Evolutionary conservation across 2,329 filamentous ascomycete species (phyloP).

Genomic region (Fusarium redolens): DNA sequence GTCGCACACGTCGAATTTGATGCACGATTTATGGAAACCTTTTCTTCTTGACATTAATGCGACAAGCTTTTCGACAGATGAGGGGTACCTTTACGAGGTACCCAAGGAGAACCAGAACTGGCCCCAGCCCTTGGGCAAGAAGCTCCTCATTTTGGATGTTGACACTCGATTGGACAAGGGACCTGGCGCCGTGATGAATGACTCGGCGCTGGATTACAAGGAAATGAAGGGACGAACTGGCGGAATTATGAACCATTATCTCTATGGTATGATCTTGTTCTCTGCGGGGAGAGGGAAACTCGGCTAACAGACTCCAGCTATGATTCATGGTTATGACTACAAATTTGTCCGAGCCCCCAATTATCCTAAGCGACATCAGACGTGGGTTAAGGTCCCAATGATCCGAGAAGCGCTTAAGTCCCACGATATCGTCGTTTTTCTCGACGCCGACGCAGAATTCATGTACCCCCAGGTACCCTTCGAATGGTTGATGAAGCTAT

Average conservation of each 20-base stretch:
- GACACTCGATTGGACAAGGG: slow-evolving; percentile 27
- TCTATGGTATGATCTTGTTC: slow-evolving; percentile 25
- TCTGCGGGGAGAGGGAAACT: neutral
- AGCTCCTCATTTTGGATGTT: slow-evolving; percentile 37
- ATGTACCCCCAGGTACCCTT: slow-evolving; percentile 56
- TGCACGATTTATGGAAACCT: slow-evolving; percentile 28
- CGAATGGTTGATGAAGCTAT: slow-evolving; percentile 61
- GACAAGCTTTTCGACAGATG: neutral
- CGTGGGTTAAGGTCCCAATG: slow-evolving; percentile 58
- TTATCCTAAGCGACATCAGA: slow-evolving; percentile 55
- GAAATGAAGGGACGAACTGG: slow-evolving; percentile 35
- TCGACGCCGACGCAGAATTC: slow-evolving; percentile 59
- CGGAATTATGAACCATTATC: slow-evolving; percentile 38
- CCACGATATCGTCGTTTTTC: slow-evolving; percentile 57
- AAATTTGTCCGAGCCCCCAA: slow-evolving; percentile 57
- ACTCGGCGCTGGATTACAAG: slow-evolving; percentile 10
- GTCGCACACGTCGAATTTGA: slow-evolving; percentile 14
- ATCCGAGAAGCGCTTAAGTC: slow-evolving; percentile 52
- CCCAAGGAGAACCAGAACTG: slow-evolving; percentile 11
- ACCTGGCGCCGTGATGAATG: slow-evolving; percentile 30
- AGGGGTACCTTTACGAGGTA: slow-evolving; percentile 33
- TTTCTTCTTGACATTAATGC: slow-evolving; percentile 30
- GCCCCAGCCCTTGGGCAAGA: slow-evolving; percentile 31
- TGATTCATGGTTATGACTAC: slow-evolving; percentile 62
- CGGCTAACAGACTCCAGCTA: slow-evolving; percentile 21